phyloP scores from a whole-genome alignment of 108 stramenopile genomes.

The Schizochytrium sp. region DNA sequence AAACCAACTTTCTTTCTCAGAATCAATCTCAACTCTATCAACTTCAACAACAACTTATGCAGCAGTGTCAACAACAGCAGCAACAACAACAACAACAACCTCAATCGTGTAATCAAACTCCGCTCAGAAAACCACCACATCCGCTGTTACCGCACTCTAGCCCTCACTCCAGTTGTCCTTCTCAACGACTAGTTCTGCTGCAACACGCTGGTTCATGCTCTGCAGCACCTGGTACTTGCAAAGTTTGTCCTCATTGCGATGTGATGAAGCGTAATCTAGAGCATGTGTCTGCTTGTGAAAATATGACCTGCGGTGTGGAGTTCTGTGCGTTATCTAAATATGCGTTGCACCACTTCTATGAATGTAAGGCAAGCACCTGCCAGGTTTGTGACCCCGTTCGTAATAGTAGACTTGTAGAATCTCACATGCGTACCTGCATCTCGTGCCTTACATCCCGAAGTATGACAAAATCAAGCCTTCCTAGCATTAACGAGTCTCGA shows the following conservation, averaged over 20 bases:
- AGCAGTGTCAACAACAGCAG: neutral
- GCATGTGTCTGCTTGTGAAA: constrained; percentile 22
- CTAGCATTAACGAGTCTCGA: too few relatives aligned
- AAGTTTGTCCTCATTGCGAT: constrained; percentile 15
- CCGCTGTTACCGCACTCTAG: neutral
- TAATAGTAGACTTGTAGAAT: neutral
- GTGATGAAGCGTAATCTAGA: constrained; percentile 43
- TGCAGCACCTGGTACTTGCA: neutral
- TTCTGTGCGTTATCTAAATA: constrained; percentile 33
- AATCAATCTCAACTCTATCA: neutral
- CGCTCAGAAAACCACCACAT: constrained; percentile 1
- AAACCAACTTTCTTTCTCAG: too few relatives aligned
- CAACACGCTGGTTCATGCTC: constrained; percentile 42
- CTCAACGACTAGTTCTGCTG: constrained; percentile 14
- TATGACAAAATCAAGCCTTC: too few relatives aligned
- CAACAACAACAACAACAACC: neutral
- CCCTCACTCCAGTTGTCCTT: neutral
- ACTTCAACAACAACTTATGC: neutral
- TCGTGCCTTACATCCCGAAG: neutral
- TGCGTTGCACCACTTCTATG: constrained; percentile 25
- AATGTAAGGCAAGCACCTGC: neutral
- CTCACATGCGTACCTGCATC: neutral
- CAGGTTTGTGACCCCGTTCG: constrained; percentile 36
- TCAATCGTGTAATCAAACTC: neutral
- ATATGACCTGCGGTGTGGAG: neutral